Conservation (phyloP, 2,329 filamentous ascomycete species). For the Stachybotrys chlorohalonatus region DNA sequence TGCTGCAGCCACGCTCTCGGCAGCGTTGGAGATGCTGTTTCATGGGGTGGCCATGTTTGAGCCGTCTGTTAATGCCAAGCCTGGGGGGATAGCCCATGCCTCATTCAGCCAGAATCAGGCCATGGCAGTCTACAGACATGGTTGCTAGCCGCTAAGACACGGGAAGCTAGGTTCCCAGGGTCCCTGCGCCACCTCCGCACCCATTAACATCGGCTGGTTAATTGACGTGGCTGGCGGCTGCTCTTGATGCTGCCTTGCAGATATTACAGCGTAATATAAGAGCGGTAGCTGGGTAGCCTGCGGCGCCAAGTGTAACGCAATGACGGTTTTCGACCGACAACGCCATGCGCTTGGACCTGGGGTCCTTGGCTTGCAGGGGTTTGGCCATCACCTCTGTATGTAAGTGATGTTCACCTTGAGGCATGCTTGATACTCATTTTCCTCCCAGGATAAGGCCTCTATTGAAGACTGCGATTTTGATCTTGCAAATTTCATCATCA, state of each 20-base stretch:
- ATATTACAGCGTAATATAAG: not conserved
- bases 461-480: too few species aligned
- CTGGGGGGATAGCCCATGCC: not conserved
- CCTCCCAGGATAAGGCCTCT: too few species aligned
- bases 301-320: not conserved
- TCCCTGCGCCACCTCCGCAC: not conserved
- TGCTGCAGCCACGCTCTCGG: not conserved
- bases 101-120: not conserved
- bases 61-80: not conserved
- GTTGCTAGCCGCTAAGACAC: not conserved
- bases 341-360: not conserved
- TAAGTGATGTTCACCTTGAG: too few species aligned
- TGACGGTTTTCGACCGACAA: not conserved
- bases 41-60: not conserved
- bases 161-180: not conserved
- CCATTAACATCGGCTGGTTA: too few species aligned
- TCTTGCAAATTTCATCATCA: too few species aligned
- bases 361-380: not conserved
- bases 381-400: not conserved
- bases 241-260: not conserved
- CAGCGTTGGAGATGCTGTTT: not conserved
- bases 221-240: not conserved
- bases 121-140: not conserved
- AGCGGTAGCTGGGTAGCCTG: not conserved
- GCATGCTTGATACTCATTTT: too few species aligned